A percentile compares a stretch with the other conserved stretches of the same genome.
phyloP scores from a whole-genome alignment of 176 grass and related monocot species.

The Tillandsia fasciculata region DNA sequence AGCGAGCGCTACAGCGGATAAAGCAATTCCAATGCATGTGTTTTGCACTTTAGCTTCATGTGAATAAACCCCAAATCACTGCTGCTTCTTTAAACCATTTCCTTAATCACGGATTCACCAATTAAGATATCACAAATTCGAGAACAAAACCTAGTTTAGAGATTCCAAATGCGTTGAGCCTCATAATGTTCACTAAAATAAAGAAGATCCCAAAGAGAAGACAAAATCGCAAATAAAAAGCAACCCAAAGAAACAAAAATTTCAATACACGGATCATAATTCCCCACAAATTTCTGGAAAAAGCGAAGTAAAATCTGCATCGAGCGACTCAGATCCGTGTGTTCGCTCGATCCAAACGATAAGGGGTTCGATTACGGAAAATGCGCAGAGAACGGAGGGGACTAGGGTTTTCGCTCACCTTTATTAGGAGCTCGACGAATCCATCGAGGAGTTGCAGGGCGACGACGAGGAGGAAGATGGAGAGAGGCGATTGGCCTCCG shows the following conservation, averaged over 20 bases:
- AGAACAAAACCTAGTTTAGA: background rate
- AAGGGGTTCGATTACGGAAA: slow-evolving; percentile 4
- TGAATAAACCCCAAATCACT: background rate
- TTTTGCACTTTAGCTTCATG: too few relatives aligned
- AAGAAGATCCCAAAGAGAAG: too few relatives aligned
- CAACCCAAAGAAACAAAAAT: too few relatives aligned
- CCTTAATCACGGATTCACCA: background rate
- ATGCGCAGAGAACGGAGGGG: background rate
- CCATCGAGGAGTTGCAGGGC: slow-evolving; percentile 55
- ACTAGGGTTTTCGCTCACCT: slow-evolving; percentile 37
- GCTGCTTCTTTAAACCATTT: background rate
- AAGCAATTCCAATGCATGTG: too few relatives aligned
- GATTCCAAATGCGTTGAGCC: background rate
- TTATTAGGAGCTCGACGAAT: slow-evolving; percentile 46
- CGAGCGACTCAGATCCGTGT: too few relatives aligned
- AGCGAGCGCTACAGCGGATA: too few relatives aligned
- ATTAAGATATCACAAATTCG: background rate
- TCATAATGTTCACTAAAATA: background rate
- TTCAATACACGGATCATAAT: too few relatives aligned
- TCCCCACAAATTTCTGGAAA: too few relatives aligned
- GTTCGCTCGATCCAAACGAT: background rate
- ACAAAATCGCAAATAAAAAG: too few relatives aligned
- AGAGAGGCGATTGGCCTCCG: slow-evolving; percentile 31
- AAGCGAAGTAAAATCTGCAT: background rate
- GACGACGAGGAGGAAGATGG: slow-evolving; percentile 54